These are phyloP conservation scores for Leishmania tropica DNA, from an alignment of 208 protist genomes.

Conservation along the genomic window DNA sequence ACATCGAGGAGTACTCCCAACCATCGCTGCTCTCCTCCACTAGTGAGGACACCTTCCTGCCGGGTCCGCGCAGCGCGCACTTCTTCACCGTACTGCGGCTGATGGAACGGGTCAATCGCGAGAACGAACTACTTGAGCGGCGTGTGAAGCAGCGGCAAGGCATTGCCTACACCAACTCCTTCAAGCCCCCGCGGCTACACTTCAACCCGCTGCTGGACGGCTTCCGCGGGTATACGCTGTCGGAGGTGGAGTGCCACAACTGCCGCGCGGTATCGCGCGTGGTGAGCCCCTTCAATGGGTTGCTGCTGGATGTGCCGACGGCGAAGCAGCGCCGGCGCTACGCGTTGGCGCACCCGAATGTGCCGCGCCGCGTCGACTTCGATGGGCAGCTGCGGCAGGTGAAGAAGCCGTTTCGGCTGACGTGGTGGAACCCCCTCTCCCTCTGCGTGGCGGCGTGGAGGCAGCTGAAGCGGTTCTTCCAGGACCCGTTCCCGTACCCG, in stretches of 20 bases:
- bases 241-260: conserved; percentile 69
- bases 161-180: conserved; percentile 35
- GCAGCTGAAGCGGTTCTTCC: conserved; percentile 33
- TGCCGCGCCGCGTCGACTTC: conserved; percentile 30
- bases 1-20: conserved; percentile 11
- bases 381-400: conserved; percentile 34
- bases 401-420: conserved; percentile 26
- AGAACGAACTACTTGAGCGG: conserved; percentile 68
- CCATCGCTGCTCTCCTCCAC: background rate
- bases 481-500: conserved; percentile 36
- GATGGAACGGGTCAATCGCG: conserved; percentile 72
- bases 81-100: conserved; percentile 38
- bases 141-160: conserved; percentile 37
- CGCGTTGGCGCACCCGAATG: conserved; percentile 51
- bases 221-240: conserved; percentile 82
- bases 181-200: conserved; percentile 54
- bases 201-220: conserved; percentile 72
- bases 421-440: conserved; percentile 71
- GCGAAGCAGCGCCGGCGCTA: conserved; percentile 51
- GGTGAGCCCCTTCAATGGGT: conserved; percentile 70
- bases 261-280: conserved; percentile 66
- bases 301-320: conserved; percentile 80
- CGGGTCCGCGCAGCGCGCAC: conserved; percentile 40
- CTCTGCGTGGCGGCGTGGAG: conserved; percentile 31
- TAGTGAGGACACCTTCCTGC: background rate